Conservation (phyloP, 306 rosid genomes). For the Quercus dentata region DNA sequence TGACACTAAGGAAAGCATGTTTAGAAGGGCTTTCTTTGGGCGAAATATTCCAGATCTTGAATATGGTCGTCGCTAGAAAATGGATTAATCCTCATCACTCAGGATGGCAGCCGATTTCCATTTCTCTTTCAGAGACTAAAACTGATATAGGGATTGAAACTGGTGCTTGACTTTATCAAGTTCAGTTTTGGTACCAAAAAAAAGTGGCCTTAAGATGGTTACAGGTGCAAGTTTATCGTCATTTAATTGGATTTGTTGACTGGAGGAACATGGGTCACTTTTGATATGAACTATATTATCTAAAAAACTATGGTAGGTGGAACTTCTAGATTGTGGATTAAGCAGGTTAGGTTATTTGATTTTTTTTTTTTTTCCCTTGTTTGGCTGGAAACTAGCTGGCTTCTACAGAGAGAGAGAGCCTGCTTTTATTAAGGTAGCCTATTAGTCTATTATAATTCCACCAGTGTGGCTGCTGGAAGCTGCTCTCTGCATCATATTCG, state of each 20-base stretch:
- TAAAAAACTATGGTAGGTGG: slow-evolving; percentile 18
- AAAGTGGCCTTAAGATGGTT: slow-evolving; percentile 12
- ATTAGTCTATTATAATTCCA: slow-evolving; percentile 1
- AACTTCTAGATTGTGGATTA: slow-evolving; percentile 12
- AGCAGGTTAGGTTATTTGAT: slow-evolving; percentile 9
- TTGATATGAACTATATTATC: slow-evolving; percentile 9
- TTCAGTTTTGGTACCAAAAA: slow-evolving; percentile 8
- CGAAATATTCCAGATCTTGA: slow-evolving; percentile 55
- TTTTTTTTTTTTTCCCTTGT: not conserved
- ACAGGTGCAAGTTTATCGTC: slow-evolving; percentile 15
- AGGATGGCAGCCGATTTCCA: slow-evolving; percentile 79
- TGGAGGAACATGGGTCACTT: slow-evolving; percentile 7
- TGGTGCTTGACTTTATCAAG: slow-evolving; percentile 25
- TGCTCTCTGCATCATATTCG: slow-evolving; percentile 3
- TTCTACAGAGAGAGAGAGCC: slow-evolving; percentile 17
- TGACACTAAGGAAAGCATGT: slow-evolving; percentile 52
- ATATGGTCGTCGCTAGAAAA: slow-evolving; percentile 54
- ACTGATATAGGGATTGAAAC: slow-evolving; percentile 22
- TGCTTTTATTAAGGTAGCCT: slow-evolving; percentile 1
- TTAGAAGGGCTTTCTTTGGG: slow-evolving; percentile 61
- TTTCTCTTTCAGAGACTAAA: slow-evolving; percentile 39
- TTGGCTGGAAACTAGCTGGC: slow-evolving; percentile 16
- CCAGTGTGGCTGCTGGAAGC: not conserved
- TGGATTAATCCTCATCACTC: slow-evolving; percentile 65
- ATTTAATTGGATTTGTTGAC: slow-evolving; percentile 15